A percentile compares a stretch with the other conserved stretches of the same genome.
Conservation (phyloP, 2,329 filamentous ascomycete genomes). For the Chrysoporthe deuterocubensis region DNA sequence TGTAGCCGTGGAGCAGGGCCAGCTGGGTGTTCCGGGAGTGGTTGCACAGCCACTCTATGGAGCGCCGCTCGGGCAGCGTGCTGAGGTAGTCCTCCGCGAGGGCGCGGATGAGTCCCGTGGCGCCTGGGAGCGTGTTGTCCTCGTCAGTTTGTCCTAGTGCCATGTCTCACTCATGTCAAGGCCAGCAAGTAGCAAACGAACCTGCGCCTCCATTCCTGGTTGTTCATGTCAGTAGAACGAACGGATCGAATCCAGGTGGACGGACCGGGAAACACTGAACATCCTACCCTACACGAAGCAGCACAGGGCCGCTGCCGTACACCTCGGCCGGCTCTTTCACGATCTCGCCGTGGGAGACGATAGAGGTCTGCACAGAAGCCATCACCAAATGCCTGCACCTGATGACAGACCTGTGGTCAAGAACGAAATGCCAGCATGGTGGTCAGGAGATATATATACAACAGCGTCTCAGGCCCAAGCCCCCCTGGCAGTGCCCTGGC, state of each 20-base stretch:
- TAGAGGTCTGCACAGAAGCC: conserved; percentile 1
- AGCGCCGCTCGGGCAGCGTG: conserved; percentile 13
- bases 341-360: conserved; percentile 18
- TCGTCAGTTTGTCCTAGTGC: neutral
- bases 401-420: neutral
- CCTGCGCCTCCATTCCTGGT: conserved; percentile 17
- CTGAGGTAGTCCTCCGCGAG: conserved; percentile 25
- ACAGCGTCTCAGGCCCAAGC: neutral
- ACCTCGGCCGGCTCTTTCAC: conserved; percentile 9
- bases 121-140: conserved; percentile 1
- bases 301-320: conserved; percentile 13
- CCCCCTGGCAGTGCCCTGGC: neutral
- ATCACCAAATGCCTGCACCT: neutral
- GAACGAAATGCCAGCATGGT: no score
- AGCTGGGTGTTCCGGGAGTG: conserved; percentile 27
- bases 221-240: neutral
- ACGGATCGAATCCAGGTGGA: neutral
- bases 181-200: neutral
- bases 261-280: neutral
- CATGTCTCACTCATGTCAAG: neutral
- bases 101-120: conserved; percentile 20
- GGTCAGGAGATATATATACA: neutral
- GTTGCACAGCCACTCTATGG: conserved; percentile 25
- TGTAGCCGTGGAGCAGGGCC: conserved; percentile 22
- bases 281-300: conserved; percentile 19